These are phyloP conservation scores for Trichosporon ovoides DNA, from an alignment of 1,284 basidiomycete species.

Conservation along the genomic window DNA sequence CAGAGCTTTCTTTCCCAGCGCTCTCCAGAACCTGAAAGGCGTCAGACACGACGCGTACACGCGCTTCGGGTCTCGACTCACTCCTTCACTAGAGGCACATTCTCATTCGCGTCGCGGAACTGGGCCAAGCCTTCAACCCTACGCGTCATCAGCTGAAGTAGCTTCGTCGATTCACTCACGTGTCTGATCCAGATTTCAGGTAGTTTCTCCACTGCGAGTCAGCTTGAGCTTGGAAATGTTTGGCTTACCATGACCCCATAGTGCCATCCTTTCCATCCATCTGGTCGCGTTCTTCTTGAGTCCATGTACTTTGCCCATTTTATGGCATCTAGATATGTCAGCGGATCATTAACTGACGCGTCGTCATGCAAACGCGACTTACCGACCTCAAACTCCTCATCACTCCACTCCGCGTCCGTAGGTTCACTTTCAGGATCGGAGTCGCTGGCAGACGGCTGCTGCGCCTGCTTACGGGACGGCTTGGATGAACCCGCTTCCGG, in stretches of 20 bases:
- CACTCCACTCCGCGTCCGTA: conserved; percentile 2
- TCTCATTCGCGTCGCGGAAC: conserved; percentile 10
- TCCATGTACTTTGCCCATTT: conserved; percentile 29
- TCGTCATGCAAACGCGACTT: conserved; percentile 6
- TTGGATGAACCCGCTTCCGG: neutral
- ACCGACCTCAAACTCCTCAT: conserved; percentile 26
- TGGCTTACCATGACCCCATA: conserved; percentile 35
- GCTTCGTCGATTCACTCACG: conserved; percentile 13
- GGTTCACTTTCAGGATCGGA: conserved; percentile 10
- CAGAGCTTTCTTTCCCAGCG: conserved; percentile 11
- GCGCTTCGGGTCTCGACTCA: conserved; percentile 3
- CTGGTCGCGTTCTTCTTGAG: conserved; percentile 14
- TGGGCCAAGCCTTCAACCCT: conserved; percentile 13
- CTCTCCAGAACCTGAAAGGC: conserved; percentile 27
- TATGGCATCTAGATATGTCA: conserved; percentile 25
- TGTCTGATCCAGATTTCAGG: conserved; percentile 32
- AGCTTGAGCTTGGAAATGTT: neutral
- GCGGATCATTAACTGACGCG: neutral
- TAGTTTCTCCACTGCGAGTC: conserved; percentile 30
- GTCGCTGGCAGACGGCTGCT: neutral
- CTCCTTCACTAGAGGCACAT: conserved; percentile 16
- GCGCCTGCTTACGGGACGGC: neutral
- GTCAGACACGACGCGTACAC: neutral
- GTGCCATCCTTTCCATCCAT: conserved; percentile 28
- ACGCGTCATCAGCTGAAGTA: conserved; percentile 8